Base-by-base conservation (phyloP, 768 basidiomycete species). In the Kwoniella newhampshirensis region DNA sequence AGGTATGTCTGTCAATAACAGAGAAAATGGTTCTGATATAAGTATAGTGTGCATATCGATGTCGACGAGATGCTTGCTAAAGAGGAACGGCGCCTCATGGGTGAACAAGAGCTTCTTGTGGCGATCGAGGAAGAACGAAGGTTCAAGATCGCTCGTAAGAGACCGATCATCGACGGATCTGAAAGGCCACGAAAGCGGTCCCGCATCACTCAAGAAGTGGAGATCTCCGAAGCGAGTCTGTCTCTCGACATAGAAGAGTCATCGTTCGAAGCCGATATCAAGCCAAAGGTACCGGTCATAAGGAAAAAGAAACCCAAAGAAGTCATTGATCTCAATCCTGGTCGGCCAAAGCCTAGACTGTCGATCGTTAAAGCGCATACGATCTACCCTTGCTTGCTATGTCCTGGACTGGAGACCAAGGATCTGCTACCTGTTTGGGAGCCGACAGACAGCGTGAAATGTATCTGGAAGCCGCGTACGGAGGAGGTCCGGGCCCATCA, bases 11-110 rank as follows among this genome's bases (percentile, higher is more conserved):
- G 12, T 28, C 12, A 27, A 2, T 12, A 32, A 25, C 18, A 12
- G 6, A 20, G 23, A 30, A 20, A 23, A 40, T 52, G 20, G 43
- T 15, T 5, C 30, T 35, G 35, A 23, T 15, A 20, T 21, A 47
- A 32, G 15, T 11, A 1, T 35, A 98, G 93, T 69, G 94, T 98
- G 26, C 85, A 86, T 25, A 97, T 98, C 63, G 88, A 98, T 56
- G 89, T 98, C 20, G 90, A 94, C 69, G 86, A 87, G 62, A 82
- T 96, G 41, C 78, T 98, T 18, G 79, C 70, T 1, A 86, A 89
- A 61, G 69, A 66, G 57, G 66, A 73, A 25, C 48, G 43, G 18
- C 46, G 52, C 9, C 7, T 63, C 42, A 45, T 43, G 27, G 56
- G 56, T 4, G 66, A 68, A 40, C 54, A 59, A 39, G 66, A 71